These are phyloP conservation scores for Lipomyces kockii DNA, from an alignment of 805 yeast species.

Conservation along the genomic window DNA sequence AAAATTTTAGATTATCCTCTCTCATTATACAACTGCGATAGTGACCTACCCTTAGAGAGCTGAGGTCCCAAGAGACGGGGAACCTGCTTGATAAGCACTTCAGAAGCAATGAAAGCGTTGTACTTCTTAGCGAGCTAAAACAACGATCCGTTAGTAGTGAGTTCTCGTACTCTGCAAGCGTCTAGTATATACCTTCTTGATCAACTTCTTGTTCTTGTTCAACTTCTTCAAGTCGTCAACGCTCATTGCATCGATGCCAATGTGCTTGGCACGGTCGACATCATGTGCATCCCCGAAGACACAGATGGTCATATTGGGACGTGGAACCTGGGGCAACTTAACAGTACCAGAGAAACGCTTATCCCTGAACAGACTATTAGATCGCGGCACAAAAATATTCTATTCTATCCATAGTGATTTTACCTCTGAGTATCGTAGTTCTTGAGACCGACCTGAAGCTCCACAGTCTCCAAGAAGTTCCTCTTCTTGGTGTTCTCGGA, in stretches of 20 bases:
- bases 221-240: slow-evolving; percentile 99
- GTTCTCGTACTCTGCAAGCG: slow-evolving; percentile 36
- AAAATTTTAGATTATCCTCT: neutral
- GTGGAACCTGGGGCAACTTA: slow-evolving; percentile 98
- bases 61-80: slow-evolving; percentile 99
- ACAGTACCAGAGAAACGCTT: slow-evolving; percentile 99
- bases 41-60: slow-evolving; percentile 72
- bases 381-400: neutral
- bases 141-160: neutral
- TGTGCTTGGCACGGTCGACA: slow-evolving; percentile 99
- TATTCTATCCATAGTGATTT: neutral
- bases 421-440: slow-evolving; percentile 99
- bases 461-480: slow-evolving; percentile 99
- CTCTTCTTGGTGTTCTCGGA: slow-evolving; percentile 94
- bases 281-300: slow-evolving; percentile 99
- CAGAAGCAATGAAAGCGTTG: slow-evolving; percentile 99
- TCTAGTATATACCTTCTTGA: slow-evolving; percentile 63
- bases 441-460: slow-evolving; percentile 99
- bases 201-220: slow-evolving; percentile 99
- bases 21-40: too few species aligned
- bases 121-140: slow-evolving; percentile 92
- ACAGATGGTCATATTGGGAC: slow-evolving; percentile 99
- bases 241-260: slow-evolving; percentile 99
- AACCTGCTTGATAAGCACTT: slow-evolving; percentile 98
- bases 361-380: slow-evolving; percentile 57